phyloP scores from a whole-genome alignment of 1,284 basidiomycete genomes.

The Ganoderma sinense region DNA sequence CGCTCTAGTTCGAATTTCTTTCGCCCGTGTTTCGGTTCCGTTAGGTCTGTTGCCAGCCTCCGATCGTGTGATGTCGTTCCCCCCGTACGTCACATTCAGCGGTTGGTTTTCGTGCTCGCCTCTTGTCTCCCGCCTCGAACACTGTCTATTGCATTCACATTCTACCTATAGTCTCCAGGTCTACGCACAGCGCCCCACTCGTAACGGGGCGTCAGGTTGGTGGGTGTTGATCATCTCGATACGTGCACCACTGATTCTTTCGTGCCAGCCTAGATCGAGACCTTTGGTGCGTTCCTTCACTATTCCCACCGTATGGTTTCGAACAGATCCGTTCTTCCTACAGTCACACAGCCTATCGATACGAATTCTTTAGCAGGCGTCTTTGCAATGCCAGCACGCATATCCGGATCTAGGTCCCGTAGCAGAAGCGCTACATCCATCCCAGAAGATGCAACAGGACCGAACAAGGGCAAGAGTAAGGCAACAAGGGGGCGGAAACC shows the following conservation, averaged over 20 bases:
- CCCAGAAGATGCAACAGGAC: background rate
- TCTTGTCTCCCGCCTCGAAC: background rate
- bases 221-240: background rate
- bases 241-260: background rate
- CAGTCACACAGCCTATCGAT: slow-evolving; percentile 6
- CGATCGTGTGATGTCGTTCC: slow-evolving; percentile 7
- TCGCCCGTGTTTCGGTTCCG: background rate
- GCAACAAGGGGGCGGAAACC: slow-evolving; percentile 1
- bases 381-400: background rate
- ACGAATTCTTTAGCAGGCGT: background rate
- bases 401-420: background rate
- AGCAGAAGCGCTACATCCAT: background rate
- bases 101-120: slow-evolving; percentile 7
- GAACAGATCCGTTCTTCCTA: background rate
- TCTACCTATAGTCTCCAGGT: slow-evolving; percentile 1
- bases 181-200: background rate
- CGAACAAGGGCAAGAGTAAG: slow-evolving; percentile 5
- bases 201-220: background rate
- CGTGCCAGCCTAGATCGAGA: background rate
- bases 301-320: background rate
- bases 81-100: background rate
- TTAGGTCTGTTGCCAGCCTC: slow-evolving; percentile 9
- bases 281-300: background rate
- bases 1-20: background rate
- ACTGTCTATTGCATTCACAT: slow-evolving; percentile 1